These are phyloP conservation scores for Leishmania major DNA, from an alignment of 208 protist genomes.

Conservation along the genomic window DNA sequence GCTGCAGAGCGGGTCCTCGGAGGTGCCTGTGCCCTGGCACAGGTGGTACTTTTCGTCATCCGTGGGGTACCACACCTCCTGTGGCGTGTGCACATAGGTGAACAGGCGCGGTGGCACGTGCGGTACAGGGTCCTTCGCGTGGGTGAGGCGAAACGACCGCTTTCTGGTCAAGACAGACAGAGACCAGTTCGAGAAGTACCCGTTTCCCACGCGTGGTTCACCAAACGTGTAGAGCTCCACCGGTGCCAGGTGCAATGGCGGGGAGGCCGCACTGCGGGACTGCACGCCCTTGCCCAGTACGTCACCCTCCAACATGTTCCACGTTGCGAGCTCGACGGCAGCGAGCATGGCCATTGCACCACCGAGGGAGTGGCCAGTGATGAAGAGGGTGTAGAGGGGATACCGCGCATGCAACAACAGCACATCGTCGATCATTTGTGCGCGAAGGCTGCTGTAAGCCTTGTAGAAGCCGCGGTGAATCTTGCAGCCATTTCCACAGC, in stretches of 20 bases:
- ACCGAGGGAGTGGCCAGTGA: slow-evolving; percentile 83
- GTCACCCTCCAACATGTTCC: background rate
- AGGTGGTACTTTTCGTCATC: slow-evolving; percentile 13
- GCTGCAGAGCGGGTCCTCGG: slow-evolving; percentile 60
- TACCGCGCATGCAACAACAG: slow-evolving; percentile 30
- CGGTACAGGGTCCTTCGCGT: slow-evolving; percentile 55
- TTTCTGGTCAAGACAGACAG: slow-evolving; percentile 21
- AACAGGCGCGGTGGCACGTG: slow-evolving; percentile 50
- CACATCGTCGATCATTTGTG: slow-evolving; percentile 35
- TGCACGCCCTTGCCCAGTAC: background rate
- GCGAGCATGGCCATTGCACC: slow-evolving; percentile 62
- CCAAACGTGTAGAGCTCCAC: slow-evolving; percentile 79
- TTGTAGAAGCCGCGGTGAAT: slow-evolving; percentile 69
- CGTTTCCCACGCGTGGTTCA: slow-evolving; percentile 68
- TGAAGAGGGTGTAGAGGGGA: slow-evolving; percentile 42
- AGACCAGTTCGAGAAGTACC: slow-evolving; percentile 44
- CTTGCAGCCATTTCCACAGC: slow-evolving; percentile 25
- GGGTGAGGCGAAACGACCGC: slow-evolving; percentile 51
- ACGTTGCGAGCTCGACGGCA: slow-evolving; percentile 39
- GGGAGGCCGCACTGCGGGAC: background rate
- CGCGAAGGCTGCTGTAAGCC: slow-evolving; percentile 42
- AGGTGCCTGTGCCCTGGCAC: slow-evolving; percentile 37
- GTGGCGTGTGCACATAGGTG: slow-evolving; percentile 50
- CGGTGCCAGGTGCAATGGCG: slow-evolving; percentile 14
- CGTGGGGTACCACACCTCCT: slow-evolving; percentile 56